phyloP scores from a whole-genome alignment of 768 basidiomycete species.

The Lanmaoa rubissima region DNA sequence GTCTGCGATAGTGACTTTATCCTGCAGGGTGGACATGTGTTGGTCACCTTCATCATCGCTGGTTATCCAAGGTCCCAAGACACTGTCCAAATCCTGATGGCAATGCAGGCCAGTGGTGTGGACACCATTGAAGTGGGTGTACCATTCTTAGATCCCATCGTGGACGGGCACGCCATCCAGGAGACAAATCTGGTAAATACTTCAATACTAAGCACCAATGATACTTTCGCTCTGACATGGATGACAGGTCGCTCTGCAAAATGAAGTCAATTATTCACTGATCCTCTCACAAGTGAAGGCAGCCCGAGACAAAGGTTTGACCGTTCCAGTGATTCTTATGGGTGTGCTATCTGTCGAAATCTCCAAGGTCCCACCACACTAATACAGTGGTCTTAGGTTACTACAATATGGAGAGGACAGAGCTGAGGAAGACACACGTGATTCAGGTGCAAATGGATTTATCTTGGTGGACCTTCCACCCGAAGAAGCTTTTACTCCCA shows the following conservation, averaged over 20 bases:
- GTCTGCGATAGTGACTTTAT: background rate
- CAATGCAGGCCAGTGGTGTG: background rate
- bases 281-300: background rate
- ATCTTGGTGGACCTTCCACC: background rate
- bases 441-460: background rate
- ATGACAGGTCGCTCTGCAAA: background rate
- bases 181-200: background rate
- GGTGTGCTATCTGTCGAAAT: background rate
- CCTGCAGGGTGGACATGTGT: background rate
- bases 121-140: background rate
- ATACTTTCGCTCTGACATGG: background rate
- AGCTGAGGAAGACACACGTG: background rate
- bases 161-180: background rate
- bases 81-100: background rate
- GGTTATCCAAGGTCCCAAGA: background rate
- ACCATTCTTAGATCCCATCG: background rate
- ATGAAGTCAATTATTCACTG: background rate
- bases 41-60: background rate
- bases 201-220: no score
- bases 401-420: background rate
- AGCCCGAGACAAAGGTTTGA: background rate
- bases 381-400: background rate
- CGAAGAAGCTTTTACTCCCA: background rate
- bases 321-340: background rate
- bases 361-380: no score